phyloP scores from a whole-genome alignment of 2,329 filamentous ascomycete species.

The Epichloe elymi region DNA sequence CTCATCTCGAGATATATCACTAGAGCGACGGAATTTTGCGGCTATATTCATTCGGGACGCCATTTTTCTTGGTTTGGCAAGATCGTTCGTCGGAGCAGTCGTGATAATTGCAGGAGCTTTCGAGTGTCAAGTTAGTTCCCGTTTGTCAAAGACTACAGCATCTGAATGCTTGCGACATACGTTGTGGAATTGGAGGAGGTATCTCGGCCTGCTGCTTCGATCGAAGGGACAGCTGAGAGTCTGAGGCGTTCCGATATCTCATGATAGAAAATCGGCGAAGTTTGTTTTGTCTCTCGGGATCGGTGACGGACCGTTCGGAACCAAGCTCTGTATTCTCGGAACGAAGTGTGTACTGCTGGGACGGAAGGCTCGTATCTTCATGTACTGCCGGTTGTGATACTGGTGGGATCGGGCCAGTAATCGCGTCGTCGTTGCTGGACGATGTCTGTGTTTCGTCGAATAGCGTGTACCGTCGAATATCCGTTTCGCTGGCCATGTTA shows the following conservation, averaged over 20 bases:
- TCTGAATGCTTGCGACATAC: conserved; percentile 25
- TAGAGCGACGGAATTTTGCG: conserved; percentile 38
- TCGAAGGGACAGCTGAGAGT: conserved; percentile 70
- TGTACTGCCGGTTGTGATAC: conserved; percentile 5
- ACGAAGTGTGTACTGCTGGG: conserved; percentile 13
- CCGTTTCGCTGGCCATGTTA: conserved; percentile 44
- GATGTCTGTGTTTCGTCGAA: conserved; percentile 18
- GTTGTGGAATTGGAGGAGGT: conserved; percentile 44
- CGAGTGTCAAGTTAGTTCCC: neutral
- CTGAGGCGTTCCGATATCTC: conserved; percentile 82
- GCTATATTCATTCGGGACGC: conserved; percentile 41
- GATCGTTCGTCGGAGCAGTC: conserved; percentile 68
- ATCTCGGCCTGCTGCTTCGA: conserved; percentile 55
- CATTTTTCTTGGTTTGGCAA: conserved; percentile 40
- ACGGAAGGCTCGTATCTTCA: conserved; percentile 7
- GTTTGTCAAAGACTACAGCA: neutral
- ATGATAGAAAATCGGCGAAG: conserved; percentile 56
- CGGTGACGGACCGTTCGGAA: conserved; percentile 9
- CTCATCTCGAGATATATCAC: conserved; percentile 29
- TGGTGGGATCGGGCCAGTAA: conserved; percentile 6
- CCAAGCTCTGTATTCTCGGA: conserved; percentile 32
- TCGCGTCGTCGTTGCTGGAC: conserved; percentile 12
- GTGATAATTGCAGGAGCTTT: conserved; percentile 69
- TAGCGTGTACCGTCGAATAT: conserved; percentile 41
- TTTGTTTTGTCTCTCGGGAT: conserved; percentile 29